Conservation (phyloP, 2,329 filamentous ascomycete genomes). For the Drechslerella dactyloides region DNA sequence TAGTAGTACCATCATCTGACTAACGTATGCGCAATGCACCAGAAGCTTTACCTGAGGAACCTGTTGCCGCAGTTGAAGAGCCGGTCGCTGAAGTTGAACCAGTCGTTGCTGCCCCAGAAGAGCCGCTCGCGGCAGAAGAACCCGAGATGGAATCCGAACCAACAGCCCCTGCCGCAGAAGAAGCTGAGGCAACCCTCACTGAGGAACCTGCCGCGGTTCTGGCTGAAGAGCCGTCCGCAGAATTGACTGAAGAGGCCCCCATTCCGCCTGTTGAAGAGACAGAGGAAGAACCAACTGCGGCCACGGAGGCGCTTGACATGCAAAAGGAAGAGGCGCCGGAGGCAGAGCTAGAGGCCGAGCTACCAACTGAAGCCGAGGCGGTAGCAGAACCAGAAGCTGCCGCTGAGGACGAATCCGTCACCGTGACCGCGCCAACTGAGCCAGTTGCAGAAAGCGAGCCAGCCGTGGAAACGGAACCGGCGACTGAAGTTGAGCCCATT, state of each 20-base stretch:
- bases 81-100: constrained; percentile 7
- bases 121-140: constrained; percentile 9
- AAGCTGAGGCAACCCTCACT: constrained; percentile 1
- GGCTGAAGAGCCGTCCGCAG: too few relatives aligned
- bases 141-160: not conserved
- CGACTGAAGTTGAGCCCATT: constrained; percentile 8
- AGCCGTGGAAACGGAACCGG: constrained; percentile 2
- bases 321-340: too few relatives aligned
- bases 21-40: not conserved
- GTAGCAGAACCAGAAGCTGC: constrained; percentile 3
- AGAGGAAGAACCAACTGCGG: not conserved
- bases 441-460: constrained; percentile 6
- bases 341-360: constrained; percentile 5
- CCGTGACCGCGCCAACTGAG: not conserved
- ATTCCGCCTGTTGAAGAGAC: not conserved
- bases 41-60: constrained; percentile 5
- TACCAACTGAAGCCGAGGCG: not conserved
- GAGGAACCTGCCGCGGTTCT: too few relatives aligned
- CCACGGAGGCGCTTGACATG: not conserved
- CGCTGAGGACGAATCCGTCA: constrained; percentile 1
- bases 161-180: not conserved
- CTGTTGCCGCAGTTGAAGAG: constrained; percentile 10
- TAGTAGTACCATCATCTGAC: not conserved
- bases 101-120: constrained; percentile 3
- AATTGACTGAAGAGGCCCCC: too few relatives aligned